Evolutionary conservation across 257 asterid genomes (phyloP).

Genomic region (Parsonsia alboflavescens): DNA sequence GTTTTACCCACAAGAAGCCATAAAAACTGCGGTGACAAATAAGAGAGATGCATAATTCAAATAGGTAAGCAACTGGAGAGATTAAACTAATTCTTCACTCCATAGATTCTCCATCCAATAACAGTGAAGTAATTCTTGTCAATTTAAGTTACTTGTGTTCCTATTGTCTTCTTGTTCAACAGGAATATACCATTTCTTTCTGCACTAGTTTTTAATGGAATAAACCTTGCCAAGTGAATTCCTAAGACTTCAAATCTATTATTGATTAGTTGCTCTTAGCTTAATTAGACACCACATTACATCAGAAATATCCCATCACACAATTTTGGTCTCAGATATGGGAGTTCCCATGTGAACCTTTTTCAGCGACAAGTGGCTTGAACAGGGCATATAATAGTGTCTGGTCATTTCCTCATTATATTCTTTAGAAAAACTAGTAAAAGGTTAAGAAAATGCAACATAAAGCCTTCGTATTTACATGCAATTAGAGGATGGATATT

Average conservation of each 20-base stretch:
- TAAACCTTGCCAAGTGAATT: background rate
- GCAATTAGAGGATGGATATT: no score
- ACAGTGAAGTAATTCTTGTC: background rate
- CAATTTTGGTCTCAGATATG: no score
- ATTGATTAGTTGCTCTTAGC: background rate
- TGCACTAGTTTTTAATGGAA: no score
- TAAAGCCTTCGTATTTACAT: no score
- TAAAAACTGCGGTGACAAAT: constrained; percentile 57
- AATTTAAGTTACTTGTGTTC: background rate
- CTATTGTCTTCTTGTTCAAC: background rate
- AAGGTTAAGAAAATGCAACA: no score
- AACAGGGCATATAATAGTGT: no score
- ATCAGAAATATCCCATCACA: no score
- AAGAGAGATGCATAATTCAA: constrained; percentile 48
- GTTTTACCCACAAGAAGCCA: constrained; percentile 78
- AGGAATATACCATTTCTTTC: background rate
- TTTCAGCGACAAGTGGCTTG: no score
- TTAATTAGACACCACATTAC: no score
- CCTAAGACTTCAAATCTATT: background rate
- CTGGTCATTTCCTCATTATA: no score
- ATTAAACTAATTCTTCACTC: background rate
- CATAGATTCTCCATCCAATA: background rate
- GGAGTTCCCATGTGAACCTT: no score
- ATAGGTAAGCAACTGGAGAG: constrained; percentile 35
- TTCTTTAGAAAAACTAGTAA: no score